These are phyloP conservation scores for Lachnellula suecica DNA, from an alignment of 2,329 filamentous ascomycete species.

Conservation along the genomic window DNA sequence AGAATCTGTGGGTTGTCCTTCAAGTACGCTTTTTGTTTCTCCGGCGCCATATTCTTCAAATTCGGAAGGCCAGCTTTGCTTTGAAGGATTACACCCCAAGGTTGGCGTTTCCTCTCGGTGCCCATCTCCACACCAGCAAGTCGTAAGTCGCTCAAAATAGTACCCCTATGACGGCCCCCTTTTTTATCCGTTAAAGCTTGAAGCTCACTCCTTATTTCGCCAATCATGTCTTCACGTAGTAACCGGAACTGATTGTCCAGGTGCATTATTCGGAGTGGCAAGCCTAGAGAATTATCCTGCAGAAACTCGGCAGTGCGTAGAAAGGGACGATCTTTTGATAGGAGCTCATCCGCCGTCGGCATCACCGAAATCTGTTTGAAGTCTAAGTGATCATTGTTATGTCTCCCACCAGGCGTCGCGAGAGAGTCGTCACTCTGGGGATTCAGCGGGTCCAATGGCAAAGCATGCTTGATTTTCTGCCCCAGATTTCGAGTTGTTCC, in stretches of 20 bases:
- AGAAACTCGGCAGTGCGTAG: constrained; percentile 53
- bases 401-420: constrained; percentile 65
- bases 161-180: constrained; percentile 39
- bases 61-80: constrained; percentile 44
- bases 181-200: constrained; percentile 49
- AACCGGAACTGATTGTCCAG: constrained; percentile 73
- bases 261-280: constrained; percentile 47
- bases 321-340: constrained; percentile 51
- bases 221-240: constrained; percentile 69
- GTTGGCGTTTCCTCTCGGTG: constrained; percentile 24
- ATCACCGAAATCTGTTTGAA: constrained; percentile 61
- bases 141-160: constrained; percentile 40
- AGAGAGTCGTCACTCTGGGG: constrained; percentile 11
- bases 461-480: constrained; percentile 41
- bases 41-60: constrained; percentile 32
- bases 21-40: constrained; percentile 45
- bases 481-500: constrained; percentile 34
- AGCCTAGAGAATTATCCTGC: constrained; percentile 32
- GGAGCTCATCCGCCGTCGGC: constrained; percentile 66
- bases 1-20: constrained; percentile 49
- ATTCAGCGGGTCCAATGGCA: constrained; percentile 24
- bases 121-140: constrained; percentile 36
- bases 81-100: constrained; percentile 41
- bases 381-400: constrained; percentile 70
- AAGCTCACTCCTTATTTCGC: constrained; percentile 62